A percentile compares a stretch with the other conserved stretches of the same genome.
Evolutionary conservation across 257 asterid genomes (phyloP).

Genomic region (Paulownia fortunei): DNA sequence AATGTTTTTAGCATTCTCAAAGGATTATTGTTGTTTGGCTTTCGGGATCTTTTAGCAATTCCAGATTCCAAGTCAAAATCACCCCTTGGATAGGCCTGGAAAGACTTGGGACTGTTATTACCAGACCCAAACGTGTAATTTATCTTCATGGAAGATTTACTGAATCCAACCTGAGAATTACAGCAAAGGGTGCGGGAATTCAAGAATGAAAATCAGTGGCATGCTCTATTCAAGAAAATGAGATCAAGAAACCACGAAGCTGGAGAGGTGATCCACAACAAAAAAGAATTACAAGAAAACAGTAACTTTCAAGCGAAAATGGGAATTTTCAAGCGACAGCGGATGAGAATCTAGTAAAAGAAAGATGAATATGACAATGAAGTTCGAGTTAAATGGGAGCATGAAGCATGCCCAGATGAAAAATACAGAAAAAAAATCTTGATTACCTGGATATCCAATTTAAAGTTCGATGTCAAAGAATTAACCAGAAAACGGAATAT

Average conservation of each 20-base stretch:
- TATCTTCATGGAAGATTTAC: constrained; percentile 83
- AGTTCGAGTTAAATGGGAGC: neutral
- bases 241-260: neutral
- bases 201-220: constrained; percentile 23
- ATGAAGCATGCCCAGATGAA: neutral
- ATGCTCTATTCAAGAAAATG: constrained; percentile 12
- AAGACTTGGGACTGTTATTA: constrained; percentile 83
- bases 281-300: constrained; percentile 5
- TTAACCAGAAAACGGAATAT: too few relatives aligned
- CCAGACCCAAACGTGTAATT: constrained; percentile 61
- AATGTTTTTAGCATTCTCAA: constrained; percentile 66
- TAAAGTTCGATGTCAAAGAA: too few relatives aligned
- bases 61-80: constrained; percentile 96
- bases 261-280: neutral
- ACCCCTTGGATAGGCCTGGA: constrained; percentile 77
- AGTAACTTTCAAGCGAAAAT: neutral
- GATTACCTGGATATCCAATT: too few relatives aligned
- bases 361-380: too few relatives aligned
- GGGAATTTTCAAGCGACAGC: neutral
- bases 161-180: constrained; percentile 24
- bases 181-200: constrained; percentile 6
- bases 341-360: too few relatives aligned
- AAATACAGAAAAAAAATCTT: neutral
- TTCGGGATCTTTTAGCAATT: constrained; percentile 56
- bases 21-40: constrained; percentile 49